A percentile compares a stretch with the other conserved stretches of the same genome.
These are phyloP conservation scores for Lachnellula cervina DNA, from an alignment of 2,329 filamentous ascomycete species.

Conservation along the genomic window DNA sequence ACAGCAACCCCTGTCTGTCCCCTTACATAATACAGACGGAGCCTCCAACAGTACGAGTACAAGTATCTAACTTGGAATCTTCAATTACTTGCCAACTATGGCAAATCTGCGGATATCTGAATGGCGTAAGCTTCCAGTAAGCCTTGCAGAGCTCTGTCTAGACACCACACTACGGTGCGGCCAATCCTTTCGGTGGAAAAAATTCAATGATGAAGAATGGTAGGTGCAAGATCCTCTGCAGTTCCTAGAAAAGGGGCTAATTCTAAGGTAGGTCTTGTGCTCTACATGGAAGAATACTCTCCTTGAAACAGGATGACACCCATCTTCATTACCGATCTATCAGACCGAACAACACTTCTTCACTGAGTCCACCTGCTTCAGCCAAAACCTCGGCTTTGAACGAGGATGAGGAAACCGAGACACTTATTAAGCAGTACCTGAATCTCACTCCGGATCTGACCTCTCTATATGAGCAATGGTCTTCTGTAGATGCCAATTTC, in stretches of 20 bases:
- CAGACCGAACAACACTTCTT: constrained; percentile 42
- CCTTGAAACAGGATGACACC: constrained; percentile 73
- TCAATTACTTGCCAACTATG: constrained; percentile 16
- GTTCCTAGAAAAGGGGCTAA: constrained; percentile 18
- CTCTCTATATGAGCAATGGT: constrained; percentile 82
- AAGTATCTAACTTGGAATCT: background rate
- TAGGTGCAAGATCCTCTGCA: constrained; percentile 32
- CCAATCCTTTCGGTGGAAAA: constrained; percentile 94
- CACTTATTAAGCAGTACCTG: constrained; percentile 77
- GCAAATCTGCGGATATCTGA: constrained; percentile 51
- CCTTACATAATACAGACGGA: background rate
- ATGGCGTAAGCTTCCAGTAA: constrained; percentile 84
- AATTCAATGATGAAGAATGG: constrained; percentile 81
- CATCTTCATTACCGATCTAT: constrained; percentile 76
- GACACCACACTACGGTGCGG: constrained; percentile 92
- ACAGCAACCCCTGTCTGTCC: too few relatives aligned
- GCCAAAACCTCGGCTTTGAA: constrained; percentile 34
- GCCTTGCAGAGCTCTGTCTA: constrained; percentile 80
- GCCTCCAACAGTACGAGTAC: background rate
- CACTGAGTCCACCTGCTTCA: constrained; percentile 36
- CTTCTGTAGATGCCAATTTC: constrained; percentile 79
- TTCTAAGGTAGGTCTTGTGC: constrained; percentile 62
- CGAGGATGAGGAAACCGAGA: constrained; percentile 64
- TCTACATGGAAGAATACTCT: constrained; percentile 78
- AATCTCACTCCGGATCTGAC: constrained; percentile 75